Evolutionary conservation across 495 filamentous ascomycete genomes (phyloP).

Genomic region (Aspergillus cavernicola): DNA sequence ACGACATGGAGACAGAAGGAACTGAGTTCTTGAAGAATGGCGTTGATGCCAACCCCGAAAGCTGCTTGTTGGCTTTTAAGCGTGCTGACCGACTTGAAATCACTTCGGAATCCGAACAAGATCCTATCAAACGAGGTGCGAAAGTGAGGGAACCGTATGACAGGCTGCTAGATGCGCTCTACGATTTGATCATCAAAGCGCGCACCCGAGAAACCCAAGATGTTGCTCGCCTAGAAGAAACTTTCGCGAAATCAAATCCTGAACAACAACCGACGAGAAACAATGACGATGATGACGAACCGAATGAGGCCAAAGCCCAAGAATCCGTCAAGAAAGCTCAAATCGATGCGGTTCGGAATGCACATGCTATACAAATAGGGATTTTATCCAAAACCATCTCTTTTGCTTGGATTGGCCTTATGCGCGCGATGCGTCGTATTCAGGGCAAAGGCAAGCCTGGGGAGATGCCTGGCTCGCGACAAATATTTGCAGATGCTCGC

Average conservation of each 20-base stretch:
- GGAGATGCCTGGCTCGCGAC: slow-evolving; percentile 69
- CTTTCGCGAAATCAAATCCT: slow-evolving; percentile 32
- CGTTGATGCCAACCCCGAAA: slow-evolving; percentile 87
- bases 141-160: slow-evolving; percentile 80
- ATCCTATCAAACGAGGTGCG: slow-evolving; percentile 61
- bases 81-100: slow-evolving; percentile 80
- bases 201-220: slow-evolving; percentile 69
- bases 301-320: slow-evolving; percentile 49
- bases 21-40: slow-evolving; percentile 78
- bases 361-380: slow-evolving; percentile 65
- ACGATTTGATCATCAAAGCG: slow-evolving; percentile 68
- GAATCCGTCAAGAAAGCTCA: slow-evolving; percentile 58
- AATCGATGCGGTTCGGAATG: slow-evolving; percentile 67
- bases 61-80: slow-evolving; percentile 82
- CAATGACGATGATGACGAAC: slow-evolving; percentile 63
- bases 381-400: slow-evolving; percentile 76
- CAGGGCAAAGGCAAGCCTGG: slow-evolving; percentile 83
- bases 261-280: slow-evolving; percentile 49
- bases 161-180: slow-evolving; percentile 76
- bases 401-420: slow-evolving; percentile 89
- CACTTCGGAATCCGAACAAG: slow-evolving; percentile 65
- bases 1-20: slow-evolving; percentile 64
- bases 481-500: slow-evolving; percentile 83
- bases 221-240: slow-evolving; percentile 67
- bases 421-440: slow-evolving; percentile 88